phyloP scores from a whole-genome alignment of 345 rosid genomes.

The Rhodomyrtus tomentosa region DNA sequence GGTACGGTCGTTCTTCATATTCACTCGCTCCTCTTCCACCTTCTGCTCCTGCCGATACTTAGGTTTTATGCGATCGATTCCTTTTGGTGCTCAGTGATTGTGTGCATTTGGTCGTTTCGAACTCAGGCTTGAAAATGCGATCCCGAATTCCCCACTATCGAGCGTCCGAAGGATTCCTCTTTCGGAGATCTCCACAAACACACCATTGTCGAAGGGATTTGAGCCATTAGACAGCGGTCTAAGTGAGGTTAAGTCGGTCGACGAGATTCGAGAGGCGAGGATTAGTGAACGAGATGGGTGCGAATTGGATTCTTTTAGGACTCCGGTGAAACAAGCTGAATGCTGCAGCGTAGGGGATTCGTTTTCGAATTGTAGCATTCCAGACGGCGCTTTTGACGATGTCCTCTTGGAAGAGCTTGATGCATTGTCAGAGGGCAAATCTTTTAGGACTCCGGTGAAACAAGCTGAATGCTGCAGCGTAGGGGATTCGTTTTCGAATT shows the following conservation, averaged over 20 bases:
- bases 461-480: constrained; percentile 8
- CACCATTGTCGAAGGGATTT: constrained; percentile 4
- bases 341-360: constrained; percentile 14
- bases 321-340: constrained; percentile 19
- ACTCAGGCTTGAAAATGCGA: constrained; percentile 1
- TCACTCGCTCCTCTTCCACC: background rate
- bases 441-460: constrained; percentile 37
- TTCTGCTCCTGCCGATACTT: background rate
- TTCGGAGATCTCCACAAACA: constrained; percentile 30
- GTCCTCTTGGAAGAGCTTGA: constrained; percentile 61
- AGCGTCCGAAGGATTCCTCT: constrained; percentile 45
- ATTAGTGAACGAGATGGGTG: background rate
- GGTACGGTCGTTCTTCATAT: background rate
- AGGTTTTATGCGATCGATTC: background rate
- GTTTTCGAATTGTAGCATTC: constrained; percentile 27
- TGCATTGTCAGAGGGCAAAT: constrained; percentile 39
- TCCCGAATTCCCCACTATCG: background rate
- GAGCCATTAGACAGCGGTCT: background rate
- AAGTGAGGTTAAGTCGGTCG: background rate
- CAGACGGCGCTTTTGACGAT: constrained; percentile 71
- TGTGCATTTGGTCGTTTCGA: background rate
- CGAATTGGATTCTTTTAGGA: constrained; percentile 20
- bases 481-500: constrained; percentile 14
- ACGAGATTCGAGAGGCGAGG: constrained; percentile 5
- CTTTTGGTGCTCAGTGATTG: background rate